These are phyloP conservation scores for Puccinia novopanici DNA, from an alignment of 1,284 basidiomycete species.

Conservation along the genomic window DNA sequence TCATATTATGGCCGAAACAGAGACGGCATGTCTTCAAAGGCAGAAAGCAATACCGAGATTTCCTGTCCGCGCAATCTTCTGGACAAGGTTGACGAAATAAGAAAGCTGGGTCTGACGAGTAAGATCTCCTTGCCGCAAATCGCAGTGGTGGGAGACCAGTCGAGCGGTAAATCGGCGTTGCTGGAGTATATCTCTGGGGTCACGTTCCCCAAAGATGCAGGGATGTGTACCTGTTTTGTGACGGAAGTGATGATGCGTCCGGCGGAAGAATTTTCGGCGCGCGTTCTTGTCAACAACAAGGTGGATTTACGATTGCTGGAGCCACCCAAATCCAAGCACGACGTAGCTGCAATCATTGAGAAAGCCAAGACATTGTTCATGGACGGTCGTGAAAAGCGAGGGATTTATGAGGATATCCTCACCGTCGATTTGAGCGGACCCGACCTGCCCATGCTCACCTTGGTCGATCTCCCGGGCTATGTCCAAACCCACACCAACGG, in stretches of 20 bases:
- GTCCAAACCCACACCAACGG: constrained; percentile 92
- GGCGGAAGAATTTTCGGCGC: constrained; percentile 36
- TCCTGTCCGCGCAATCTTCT: not conserved
- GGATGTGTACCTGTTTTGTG: constrained; percentile 97
- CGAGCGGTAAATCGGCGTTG: constrained; percentile 94
- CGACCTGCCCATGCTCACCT: constrained; percentile 89
- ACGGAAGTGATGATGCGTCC: constrained; percentile 96
- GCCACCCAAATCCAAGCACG: constrained; percentile 62
- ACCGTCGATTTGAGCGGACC: constrained; percentile 83
- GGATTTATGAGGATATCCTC: constrained; percentile 88
- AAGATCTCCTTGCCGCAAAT: constrained; percentile 73
- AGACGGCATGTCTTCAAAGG: not conserved
- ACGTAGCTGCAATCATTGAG: constrained; percentile 67
- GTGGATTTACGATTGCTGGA: constrained; percentile 65
- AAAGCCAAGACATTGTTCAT: constrained; percentile 84
- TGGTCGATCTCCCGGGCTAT: constrained; percentile 96
- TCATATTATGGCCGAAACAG: not conserved
- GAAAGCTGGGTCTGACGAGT: not conserved
- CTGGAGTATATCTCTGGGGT: constrained; percentile 96
- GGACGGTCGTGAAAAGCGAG: constrained; percentile 89
- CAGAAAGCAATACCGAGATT: not conserved
- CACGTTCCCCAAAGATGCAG: constrained; percentile 97
- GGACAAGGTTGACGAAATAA: constrained; percentile 12
- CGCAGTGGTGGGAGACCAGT: constrained; percentile 96
- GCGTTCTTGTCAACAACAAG: not conserved